A percentile compares a stretch with the other conserved stretches of the same genome.
These are phyloP conservation scores for Tephrocybe sp. DNA, from an alignment of 768 basidiomycete species.

Conservation along the genomic window DNA sequence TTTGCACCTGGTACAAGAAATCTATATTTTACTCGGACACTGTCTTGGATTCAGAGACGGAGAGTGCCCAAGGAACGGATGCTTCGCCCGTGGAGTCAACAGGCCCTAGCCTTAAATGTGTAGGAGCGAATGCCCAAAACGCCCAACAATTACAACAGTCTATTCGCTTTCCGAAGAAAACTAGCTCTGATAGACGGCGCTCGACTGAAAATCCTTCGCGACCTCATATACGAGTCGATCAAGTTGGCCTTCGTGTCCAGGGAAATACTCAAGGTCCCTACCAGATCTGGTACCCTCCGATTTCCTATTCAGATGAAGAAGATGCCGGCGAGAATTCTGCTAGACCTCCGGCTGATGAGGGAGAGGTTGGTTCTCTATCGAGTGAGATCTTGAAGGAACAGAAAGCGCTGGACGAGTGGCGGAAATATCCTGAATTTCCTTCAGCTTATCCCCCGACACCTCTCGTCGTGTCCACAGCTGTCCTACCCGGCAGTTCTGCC, in stretches of 20 bases:
- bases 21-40: slow-evolving; percentile 19
- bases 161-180: slow-evolving; percentile 14
- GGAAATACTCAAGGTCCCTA: slow-evolving; percentile 20
- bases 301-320: slow-evolving; percentile 39
- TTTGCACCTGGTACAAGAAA: slow-evolving; percentile 36
- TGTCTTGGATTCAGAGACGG: slow-evolving; percentile 21
- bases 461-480: slow-evolving; percentile 34
- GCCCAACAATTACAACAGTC: slow-evolving; percentile 3
- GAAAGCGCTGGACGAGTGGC: slow-evolving; percentile 61
- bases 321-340: slow-evolving; percentile 23
- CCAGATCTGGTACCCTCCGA: slow-evolving; percentile 64
- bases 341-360: slow-evolving; percentile 4
- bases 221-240: slow-evolving; percentile 5
- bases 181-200: slow-evolving; percentile 1
- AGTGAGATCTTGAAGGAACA: slow-evolving; percentile 15
- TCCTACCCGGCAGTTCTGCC: slow-evolving; percentile 18
- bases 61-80: slow-evolving; percentile 1
- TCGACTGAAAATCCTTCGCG: slow-evolving; percentile 5
- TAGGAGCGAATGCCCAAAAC: slow-evolving; percentile 1
- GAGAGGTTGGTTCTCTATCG: neutral
- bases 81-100: neutral
- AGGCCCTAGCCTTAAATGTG: neutral
- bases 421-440: slow-evolving; percentile 72
- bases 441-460: slow-evolving; percentile 79
- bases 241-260: slow-evolving; percentile 12